These are phyloP conservation scores for Suhomyces pyralidae DNA, from an alignment of 805 yeast species.

Conservation along the genomic window DNA sequence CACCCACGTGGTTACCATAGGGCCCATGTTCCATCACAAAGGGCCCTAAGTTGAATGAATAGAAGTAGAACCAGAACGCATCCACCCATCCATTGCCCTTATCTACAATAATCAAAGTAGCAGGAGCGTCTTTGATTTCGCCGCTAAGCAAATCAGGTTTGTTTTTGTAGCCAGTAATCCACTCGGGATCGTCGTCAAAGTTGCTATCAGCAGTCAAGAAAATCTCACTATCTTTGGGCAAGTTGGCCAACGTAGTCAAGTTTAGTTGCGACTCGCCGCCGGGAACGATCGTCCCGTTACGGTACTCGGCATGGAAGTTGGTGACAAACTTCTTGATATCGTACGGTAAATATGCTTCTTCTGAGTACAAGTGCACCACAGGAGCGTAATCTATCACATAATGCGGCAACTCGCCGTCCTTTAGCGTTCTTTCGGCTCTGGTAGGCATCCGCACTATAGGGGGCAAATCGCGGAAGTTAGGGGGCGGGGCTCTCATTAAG, in stretches of 20 bases:
- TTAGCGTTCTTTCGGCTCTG: conserved; percentile 34
- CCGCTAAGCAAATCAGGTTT: conserved; percentile 73
- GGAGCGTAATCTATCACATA: conserved; percentile 71
- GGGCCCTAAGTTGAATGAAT: conserved; percentile 92
- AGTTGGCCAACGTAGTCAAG: conserved; percentile 29
- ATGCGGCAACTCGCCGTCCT: conserved; percentile 57
- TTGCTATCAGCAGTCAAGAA: conserved; percentile 68
- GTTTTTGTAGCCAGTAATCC: conserved; percentile 75
- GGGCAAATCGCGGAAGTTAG: conserved; percentile 27
- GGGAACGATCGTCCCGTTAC: conserved; percentile 43
- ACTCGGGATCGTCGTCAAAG: conserved; percentile 68
- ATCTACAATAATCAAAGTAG: conserved; percentile 77
- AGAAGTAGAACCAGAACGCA: conserved; percentile 94
- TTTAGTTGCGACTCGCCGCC: conserved; percentile 33
- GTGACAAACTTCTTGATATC: conserved; percentile 68
- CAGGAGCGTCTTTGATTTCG: conserved; percentile 71
- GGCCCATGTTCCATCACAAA: conserved; percentile 98
- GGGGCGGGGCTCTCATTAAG: conserved; percentile 23
- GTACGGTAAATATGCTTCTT: conserved; percentile 82
- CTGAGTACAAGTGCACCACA: conserved; percentile 79
- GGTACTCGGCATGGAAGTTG: conserved; percentile 58
- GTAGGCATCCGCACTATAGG: conserved; percentile 36
- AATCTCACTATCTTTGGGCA: conserved; percentile 34
- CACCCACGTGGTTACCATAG: conserved; percentile 95
- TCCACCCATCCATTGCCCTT: conserved; percentile 95